Base-by-base conservation (phyloP, 169 alveolate genomes). In the Eimeria acervulina region DNA sequence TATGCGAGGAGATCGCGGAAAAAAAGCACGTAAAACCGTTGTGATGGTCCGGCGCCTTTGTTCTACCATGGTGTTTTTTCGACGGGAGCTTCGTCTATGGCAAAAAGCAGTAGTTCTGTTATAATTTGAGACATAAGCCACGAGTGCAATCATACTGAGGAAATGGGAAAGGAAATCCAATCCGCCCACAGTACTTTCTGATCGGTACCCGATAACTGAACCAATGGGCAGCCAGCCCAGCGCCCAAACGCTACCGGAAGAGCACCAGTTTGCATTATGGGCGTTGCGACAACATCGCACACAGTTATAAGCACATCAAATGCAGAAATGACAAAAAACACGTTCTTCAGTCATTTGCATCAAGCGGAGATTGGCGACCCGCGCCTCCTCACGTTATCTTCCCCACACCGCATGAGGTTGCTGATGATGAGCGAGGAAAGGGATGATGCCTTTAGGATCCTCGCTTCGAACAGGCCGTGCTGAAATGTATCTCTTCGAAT, bases 201-300 rank as follows among this genome's bases (percentile, higher is more conserved):
- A 2, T 10, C 7, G 12, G 3, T n/a, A 68, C 12, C 44, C 80
- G 21, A 21, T 7, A 40, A 40, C 31, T 42, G 87, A 63, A 76
- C 87, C 87, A 76, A 33, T 76, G 87, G 87, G 87, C 59, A 76
- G 87, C 87, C 59, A 76, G 87, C 87, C 87, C 63, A 59, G 47
- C 26, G 38, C 2, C 36, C 63, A 76, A 7, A 59, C 38, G 23
- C 59, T 68, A 68, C 47, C 23, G n/a, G 42, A 31, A 6, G 80
- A 68, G 47, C 26, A 26, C 15, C 36, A 13, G 47, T 8, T 68
- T 31, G 80, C 80, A 33, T 1, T 68, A 12, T 31, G 2, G 40
- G 19, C 0, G 5, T n/a, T 10, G 13, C 76, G 76, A 2, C 76
- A n/a, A 8, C 19, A 0, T 66, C 38, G 40, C 19, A 7, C 76